Conservation (phyloP, 2,329 filamentous ascomycete species). For the Trichophyton equinum region DNA sequence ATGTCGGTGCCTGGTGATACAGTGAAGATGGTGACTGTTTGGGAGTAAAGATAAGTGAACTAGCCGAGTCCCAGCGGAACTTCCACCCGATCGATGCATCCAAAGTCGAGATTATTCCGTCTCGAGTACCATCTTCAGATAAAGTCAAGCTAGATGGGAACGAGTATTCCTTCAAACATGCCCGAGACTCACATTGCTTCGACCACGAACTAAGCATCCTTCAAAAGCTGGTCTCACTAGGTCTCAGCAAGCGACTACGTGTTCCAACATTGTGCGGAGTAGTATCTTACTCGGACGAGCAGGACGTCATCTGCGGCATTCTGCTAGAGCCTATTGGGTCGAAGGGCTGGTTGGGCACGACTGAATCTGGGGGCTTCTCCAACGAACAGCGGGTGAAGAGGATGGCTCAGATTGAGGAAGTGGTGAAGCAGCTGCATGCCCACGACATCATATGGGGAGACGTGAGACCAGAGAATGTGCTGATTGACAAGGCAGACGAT, state of each 20-base stretch:
- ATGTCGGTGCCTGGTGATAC: background rate
- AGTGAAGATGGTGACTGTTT: background rate
- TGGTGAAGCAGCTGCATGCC: constrained; percentile 7
- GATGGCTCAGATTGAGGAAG: background rate
- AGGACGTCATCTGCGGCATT: background rate
- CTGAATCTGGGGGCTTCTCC: background rate
- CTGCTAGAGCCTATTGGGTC: background rate
- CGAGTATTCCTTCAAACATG: too few relatives aligned
- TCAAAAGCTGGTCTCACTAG: background rate
- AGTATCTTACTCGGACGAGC: background rate
- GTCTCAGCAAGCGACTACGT: background rate
- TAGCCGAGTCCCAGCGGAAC: background rate
- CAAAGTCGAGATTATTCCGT: too few relatives aligned
- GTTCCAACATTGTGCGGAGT: background rate
- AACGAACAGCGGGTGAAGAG: background rate
- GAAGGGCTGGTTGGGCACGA: background rate
- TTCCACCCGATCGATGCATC: too few relatives aligned
- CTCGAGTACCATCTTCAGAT: too few relatives aligned
- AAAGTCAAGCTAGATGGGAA: too few relatives aligned
- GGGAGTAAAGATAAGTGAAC: background rate
- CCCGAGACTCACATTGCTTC: too few relatives aligned
- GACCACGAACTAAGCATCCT: background rate
- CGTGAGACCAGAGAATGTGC: constrained; percentile 19
- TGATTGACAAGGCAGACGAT: constrained; percentile 16
- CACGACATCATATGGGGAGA: constrained; percentile 19